phyloP scores from a whole-genome alignment of 352 stramenopile species.

The Phytophthora hybrid region DNA sequence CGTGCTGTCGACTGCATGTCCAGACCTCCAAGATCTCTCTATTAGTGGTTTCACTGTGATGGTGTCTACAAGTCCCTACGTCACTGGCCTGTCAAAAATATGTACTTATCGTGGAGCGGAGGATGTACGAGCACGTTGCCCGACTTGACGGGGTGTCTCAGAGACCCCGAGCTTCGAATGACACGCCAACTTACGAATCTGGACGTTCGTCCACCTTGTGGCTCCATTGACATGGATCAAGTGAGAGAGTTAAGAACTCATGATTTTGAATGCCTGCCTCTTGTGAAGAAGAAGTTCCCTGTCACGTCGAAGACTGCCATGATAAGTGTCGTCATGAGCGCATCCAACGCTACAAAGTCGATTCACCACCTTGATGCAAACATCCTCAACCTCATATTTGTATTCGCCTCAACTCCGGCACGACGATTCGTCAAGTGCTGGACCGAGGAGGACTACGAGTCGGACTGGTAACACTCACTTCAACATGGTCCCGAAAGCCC shows the following conservation, averaged over 20 bases:
- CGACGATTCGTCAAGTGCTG: neutral
- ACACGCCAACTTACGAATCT: too few species aligned
- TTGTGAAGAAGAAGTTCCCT: too few species aligned
- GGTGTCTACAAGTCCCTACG: neutral
- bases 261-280: too few species aligned
- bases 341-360: neutral
- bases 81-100: neutral
- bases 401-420: neutral
- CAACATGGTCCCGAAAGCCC: constrained; percentile 8
- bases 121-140: too few species aligned
- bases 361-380: neutral
- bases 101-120: neutral
- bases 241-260: too few species aligned
- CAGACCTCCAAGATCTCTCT: neutral
- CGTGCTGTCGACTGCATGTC: neutral
- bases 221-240: too few species aligned
- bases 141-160: too few species aligned
- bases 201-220: too few species aligned
- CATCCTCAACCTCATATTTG: neutral
- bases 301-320: too few species aligned
- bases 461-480: neutral
- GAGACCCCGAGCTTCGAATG: too few species aligned
- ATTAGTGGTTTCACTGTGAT: neutral
- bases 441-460: neutral
- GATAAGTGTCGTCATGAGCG: neutral